Conservation (phyloP, 805 yeast species). For the Metschnikowia vanudenii region DNA sequence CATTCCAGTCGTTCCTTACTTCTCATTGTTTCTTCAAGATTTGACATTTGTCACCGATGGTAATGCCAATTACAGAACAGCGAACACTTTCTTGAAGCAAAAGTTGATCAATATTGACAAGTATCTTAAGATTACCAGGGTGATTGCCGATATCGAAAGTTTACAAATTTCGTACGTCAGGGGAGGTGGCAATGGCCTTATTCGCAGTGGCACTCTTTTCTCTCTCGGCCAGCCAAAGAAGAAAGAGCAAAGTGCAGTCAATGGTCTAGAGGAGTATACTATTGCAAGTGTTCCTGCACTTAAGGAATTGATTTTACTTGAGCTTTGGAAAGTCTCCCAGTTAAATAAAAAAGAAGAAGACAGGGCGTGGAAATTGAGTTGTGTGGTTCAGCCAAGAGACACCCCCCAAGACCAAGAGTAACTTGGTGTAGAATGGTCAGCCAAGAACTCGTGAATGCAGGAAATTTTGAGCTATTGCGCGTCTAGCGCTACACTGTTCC, state of each 20-base stretch:
- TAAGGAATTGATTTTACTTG: slow-evolving; percentile 62
- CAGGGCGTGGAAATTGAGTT: slow-evolving; percentile 71
- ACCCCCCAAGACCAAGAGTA: slow-evolving; percentile 4
- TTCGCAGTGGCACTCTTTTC: slow-evolving; percentile 25
- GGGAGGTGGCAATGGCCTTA: slow-evolving; percentile 13
- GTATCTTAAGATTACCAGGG: slow-evolving; percentile 62
- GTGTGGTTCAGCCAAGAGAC: slow-evolving; percentile 55
- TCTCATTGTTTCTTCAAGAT: slow-evolving; percentile 73
- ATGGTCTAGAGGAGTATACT: slow-evolving; percentile 33
- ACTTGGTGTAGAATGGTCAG: not conserved
- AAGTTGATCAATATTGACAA: slow-evolving; percentile 72
- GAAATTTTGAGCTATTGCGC: no score
- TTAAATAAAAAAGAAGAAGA: slow-evolving; percentile 60
- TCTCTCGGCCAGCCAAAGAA: slow-evolving; percentile 18
- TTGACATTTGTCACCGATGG: slow-evolving; percentile 80
- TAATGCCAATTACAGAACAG: slow-evolving; percentile 65
- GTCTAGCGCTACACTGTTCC: not conserved
- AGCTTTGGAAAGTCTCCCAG: slow-evolving; percentile 68
- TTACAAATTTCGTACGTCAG: slow-evolving; percentile 60
- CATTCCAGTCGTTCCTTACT: slow-evolving; percentile 73
- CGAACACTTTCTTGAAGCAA: slow-evolving; percentile 54
- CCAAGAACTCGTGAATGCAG: not conserved
- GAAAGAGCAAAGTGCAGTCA: slow-evolving; percentile 1
- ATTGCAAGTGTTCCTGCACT: slow-evolving; percentile 43
- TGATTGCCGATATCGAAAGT: slow-evolving; percentile 64